phyloP scores from a whole-genome alignment of 305 asterid genomes.

The Rubia tinctorum region DNA sequence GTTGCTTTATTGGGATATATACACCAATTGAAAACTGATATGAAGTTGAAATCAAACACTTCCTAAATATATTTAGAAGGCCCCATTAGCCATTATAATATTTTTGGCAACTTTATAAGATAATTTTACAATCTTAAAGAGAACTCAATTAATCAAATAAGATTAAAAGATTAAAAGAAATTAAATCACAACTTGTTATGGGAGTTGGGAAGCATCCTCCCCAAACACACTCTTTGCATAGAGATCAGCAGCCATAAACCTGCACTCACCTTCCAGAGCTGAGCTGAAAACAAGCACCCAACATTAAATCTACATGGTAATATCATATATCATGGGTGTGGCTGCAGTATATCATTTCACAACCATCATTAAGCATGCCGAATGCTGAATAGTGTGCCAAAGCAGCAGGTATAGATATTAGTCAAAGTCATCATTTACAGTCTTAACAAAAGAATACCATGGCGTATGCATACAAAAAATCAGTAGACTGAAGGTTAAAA shows the following conservation, averaged over 20 bases:
- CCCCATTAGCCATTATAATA: too few relatives aligned
- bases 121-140: too few relatives aligned
- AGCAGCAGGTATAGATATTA: not conserved
- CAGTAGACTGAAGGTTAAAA: not conserved
- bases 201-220: slow-evolving; percentile 97
- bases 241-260: slow-evolving; percentile 94
- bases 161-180: too few relatives aligned
- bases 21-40: too few relatives aligned
- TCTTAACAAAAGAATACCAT: not conserved
- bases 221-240: slow-evolving; percentile 99
- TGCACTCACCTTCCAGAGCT: slow-evolving; percentile 97
- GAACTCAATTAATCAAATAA: too few relatives aligned
- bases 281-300: slow-evolving; percentile 51
- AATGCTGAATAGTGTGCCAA: not conserved
- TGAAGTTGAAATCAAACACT: too few relatives aligned
- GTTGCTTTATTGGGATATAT: too few relatives aligned
- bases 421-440: not conserved
- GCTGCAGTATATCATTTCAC: not conserved
- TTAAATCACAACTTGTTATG: too few relatives aligned
- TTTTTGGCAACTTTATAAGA: too few relatives aligned
- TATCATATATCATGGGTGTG: not conserved
- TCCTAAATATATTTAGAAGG: too few relatives aligned
- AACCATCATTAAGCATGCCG: not conserved
- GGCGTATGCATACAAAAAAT: not conserved
- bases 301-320: slow-evolving; percentile 1